Conservation (phyloP, 1,284 basidiomycete species). For the Malassezia yamatoensis region DNA sequence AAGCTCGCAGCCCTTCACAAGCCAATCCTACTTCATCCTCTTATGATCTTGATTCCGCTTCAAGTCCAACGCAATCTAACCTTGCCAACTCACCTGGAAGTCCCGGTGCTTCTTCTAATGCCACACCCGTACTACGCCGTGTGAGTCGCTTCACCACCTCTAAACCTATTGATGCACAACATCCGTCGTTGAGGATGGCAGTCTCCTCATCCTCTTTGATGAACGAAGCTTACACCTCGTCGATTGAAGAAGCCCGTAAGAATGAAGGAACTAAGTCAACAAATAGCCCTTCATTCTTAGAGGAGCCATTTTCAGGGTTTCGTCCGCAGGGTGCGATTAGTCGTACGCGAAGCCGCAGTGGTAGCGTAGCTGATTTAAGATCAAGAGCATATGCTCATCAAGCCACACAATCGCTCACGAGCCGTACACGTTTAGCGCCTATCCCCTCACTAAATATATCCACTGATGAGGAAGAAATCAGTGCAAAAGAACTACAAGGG, state of each 20-base stretch:
- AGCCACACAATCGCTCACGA: neutral
- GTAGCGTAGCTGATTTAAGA: slow-evolving; percentile 6
- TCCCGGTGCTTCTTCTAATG: neutral
- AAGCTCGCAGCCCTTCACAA: neutral
- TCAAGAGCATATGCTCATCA: neutral
- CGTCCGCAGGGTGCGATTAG: slow-evolving; percentile 4
- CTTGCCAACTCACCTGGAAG: neutral
- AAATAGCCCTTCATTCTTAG: slow-evolving; percentile 4
- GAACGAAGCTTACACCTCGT: neutral
- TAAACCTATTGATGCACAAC: neutral
- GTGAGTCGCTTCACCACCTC: slow-evolving; percentile 8
- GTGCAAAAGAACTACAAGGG: neutral
- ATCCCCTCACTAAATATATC: neutral
- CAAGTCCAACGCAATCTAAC: neutral
- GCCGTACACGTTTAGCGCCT: neutral
- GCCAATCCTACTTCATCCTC: neutral
- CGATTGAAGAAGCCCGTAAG: neutral
- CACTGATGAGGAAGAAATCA: neutral
- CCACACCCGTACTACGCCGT: slow-evolving; percentile 10
- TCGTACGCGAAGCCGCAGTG: slow-evolving; percentile 14
- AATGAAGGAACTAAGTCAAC: too few relatives aligned
- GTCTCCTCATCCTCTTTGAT: slow-evolving; percentile 10
- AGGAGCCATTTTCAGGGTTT: slow-evolving; percentile 12
- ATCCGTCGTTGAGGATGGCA: slow-evolving; percentile 1
- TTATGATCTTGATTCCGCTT: neutral